These are phyloP conservation scores for Wickerhamomyces ciferrii DNA, from an alignment of 805 yeast species.

Conservation along the genomic window DNA sequence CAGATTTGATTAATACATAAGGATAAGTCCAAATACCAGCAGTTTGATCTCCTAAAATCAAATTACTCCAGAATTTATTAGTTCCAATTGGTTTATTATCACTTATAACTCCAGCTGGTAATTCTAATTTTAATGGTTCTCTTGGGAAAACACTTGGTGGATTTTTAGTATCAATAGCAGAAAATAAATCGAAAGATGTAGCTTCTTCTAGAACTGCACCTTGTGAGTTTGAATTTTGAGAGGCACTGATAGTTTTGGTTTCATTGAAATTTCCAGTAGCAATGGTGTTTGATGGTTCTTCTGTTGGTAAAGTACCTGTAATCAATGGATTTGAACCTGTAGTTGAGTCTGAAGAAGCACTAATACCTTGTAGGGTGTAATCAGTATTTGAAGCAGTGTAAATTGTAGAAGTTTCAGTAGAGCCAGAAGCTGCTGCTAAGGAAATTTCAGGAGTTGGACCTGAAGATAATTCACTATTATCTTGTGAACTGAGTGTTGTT, in stretches of 20 bases:
- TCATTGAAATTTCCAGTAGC: background rate
- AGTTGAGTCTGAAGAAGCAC: background rate
- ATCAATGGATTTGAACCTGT: background rate
- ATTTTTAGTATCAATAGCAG: slow-evolving; percentile 35
- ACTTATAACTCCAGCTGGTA: slow-evolving; percentile 44
- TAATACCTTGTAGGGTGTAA: background rate
- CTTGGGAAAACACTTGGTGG: slow-evolving; percentile 44
- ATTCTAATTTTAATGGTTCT: slow-evolving; percentile 35
- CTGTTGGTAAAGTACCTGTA: background rate
- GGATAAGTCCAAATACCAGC: slow-evolving; percentile 62
- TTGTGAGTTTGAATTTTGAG: slow-evolving; percentile 23
- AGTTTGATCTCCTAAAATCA: slow-evolving; percentile 50
- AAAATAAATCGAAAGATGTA: slow-evolving; percentile 39
- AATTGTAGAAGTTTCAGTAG: slow-evolving; percentile 8
- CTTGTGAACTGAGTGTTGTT: background rate
- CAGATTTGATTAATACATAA: slow-evolving; percentile 49
- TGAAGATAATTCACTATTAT: background rate
- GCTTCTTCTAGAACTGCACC: too few relatives aligned
- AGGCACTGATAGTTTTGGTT: slow-evolving; percentile 3
- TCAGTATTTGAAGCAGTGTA: slow-evolving; percentile 1
- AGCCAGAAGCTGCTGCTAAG: slow-evolving; percentile 3
- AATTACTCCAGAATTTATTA: slow-evolving; percentile 70
- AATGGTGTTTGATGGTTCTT: background rate
- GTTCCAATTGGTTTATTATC: slow-evolving; percentile 49
- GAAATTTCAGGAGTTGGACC: slow-evolving; percentile 9